Evolutionary conservation across 345 rosid genomes (phyloP).

Genomic region (Brassica cretica): DNA sequence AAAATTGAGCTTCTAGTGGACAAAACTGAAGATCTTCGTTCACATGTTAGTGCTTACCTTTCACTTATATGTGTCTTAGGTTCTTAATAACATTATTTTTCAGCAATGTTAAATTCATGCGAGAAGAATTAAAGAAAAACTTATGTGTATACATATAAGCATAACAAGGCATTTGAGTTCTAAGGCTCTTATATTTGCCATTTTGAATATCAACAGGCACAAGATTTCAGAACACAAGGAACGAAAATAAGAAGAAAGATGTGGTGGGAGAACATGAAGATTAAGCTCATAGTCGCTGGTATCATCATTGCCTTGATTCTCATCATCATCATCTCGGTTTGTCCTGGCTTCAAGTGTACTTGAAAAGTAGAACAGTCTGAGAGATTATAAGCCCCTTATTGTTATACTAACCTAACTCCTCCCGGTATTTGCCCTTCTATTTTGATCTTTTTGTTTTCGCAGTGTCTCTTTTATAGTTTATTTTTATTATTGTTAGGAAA

Average conservation of each 20-base stretch:
- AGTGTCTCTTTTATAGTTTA: not conserved
- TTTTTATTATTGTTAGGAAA: constrained; percentile 13
- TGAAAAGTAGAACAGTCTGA: not conserved
- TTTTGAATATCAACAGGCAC: constrained; percentile 49
- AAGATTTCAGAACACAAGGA: constrained; percentile 73
- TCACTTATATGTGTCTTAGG: not conserved
- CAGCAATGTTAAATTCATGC: not conserved
- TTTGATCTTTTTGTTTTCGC: not conserved
- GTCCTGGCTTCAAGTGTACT: constrained; percentile 59
- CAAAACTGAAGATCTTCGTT: constrained; percentile 73
- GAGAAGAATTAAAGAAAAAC: not conserved
- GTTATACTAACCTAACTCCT: constrained; percentile 6
- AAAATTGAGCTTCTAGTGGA: constrained; percentile 78
- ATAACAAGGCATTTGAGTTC: not conserved
- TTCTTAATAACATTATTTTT: not conserved
- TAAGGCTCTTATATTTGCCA: not conserved
- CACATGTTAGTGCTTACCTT: constrained; percentile 49
- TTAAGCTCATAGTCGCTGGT: constrained; percentile 64
- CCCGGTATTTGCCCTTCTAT: not conserved
- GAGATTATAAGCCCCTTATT: not conserved
- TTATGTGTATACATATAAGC: not conserved
- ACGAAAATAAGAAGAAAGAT: constrained; percentile 68
- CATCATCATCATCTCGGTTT: constrained; percentile 58
- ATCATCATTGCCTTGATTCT: constrained; percentile 63
- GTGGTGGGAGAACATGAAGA: constrained; percentile 85